Evolutionary conservation across 2,329 filamentous ascomycete species (phyloP), one percentile per base, ranked within the genome.

Genomic region (Alternaria sp.): DNA sequence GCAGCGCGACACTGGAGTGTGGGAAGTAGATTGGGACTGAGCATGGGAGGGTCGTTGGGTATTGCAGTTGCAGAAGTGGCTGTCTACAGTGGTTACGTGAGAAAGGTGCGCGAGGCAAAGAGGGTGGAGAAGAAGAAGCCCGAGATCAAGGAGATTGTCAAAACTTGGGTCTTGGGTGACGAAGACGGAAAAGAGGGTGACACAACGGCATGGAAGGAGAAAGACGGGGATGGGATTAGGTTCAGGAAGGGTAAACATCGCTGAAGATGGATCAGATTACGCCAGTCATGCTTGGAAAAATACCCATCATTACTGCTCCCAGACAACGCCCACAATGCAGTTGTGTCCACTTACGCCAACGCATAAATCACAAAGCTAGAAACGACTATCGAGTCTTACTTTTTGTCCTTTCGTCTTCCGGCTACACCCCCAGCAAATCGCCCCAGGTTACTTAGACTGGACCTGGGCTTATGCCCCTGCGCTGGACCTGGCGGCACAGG

Each of bases 41-140:
- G 90, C 32, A 84, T 95, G 81, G 86, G 85, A 7, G 90, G 91
- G 1, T 89, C 88, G 61, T 79, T 89, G 1, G 72, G 91, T 0
- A 90, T 94, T 0, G 91, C 87, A 2, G 80, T 93, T 34, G 91
- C 91, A 0, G 92, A 95, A 76, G 90, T 94, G 1, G 89, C 86
- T 1, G 89, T 95, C 6, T 94, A 94, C 72, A 85, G 86, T 7
- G 90, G 89, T 5, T 95, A 93, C 72, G 83, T 92, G 44, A 87
- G 90, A 82, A 87, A 90, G 62, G 83, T 94, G 69, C 83, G 85
- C 1, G 85, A 93, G 67, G 89, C 89, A 1, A 91, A 89, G 74
- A 82, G 83, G 63, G 86, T 84, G 65, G 88, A 91, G 64, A 83
- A 82, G 58, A 84, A 82, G 57, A 81, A 84, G 42, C 85, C 84